phyloP scores from a whole-genome alignment of 108 stramenopile genomes.

The Chaetoceros tenuissimus region DNA sequence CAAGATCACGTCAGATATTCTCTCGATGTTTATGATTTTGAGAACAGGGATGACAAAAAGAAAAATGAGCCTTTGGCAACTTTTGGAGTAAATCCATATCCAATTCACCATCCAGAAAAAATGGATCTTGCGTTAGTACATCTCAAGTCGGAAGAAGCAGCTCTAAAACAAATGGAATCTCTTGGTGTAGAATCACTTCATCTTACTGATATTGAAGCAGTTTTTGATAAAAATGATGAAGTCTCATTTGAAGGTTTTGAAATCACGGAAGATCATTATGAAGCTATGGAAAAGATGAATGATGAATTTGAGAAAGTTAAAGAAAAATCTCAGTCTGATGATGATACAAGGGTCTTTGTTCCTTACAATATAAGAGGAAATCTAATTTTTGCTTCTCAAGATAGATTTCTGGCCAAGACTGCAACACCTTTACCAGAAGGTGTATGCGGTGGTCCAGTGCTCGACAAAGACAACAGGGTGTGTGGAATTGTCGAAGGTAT shows the following conservation, averaged over 20 bases:
- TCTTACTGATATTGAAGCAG: conserved; percentile 39
- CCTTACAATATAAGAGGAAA: conserved; percentile 52
- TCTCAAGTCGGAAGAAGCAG: conserved; percentile 60
- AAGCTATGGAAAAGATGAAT: conserved; percentile 2
- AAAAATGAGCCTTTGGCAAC: conserved; percentile 44
- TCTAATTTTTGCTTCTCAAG: conserved; percentile 49
- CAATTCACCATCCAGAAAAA: conserved; percentile 71
- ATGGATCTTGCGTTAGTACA: conserved; percentile 72
- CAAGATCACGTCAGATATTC: conserved; percentile 34
- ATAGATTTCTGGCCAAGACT: conserved; percentile 70
- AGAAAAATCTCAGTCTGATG: conserved; percentile 10
- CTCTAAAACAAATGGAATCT: conserved; percentile 39
- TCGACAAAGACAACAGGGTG: conserved; percentile 38
- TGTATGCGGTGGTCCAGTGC: conserved; percentile 69
- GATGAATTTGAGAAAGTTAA: conserved; percentile 8
- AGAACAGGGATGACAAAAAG: conserved; percentile 32
- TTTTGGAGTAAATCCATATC: conserved; percentile 69
- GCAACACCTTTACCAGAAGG: conserved; percentile 69
- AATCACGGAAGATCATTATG: conserved; percentile 29
- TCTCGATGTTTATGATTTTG: conserved; percentile 27
- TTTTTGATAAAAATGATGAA: conserved; percentile 58
- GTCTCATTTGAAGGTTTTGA: conserved; percentile 76
- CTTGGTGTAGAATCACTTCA: conserved; percentile 61
- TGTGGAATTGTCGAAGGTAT: conserved; percentile 82
- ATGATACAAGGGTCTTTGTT: conserved; percentile 53